phyloP scores from a whole-genome alignment of 2,329 filamentous ascomycete species.

The Ceratocystis lukuohia region DNA sequence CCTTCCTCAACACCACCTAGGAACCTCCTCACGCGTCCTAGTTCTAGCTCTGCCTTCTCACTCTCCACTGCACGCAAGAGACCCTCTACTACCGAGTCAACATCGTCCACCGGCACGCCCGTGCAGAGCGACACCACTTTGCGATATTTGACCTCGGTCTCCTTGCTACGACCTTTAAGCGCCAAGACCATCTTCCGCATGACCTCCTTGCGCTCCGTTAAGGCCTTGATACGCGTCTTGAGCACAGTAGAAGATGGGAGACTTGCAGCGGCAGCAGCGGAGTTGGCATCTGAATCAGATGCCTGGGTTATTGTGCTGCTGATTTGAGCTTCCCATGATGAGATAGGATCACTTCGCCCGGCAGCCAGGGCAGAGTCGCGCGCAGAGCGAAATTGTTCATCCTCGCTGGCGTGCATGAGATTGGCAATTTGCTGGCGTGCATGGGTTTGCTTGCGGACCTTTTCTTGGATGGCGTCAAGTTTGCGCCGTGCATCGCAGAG shows the following conservation, averaged over 20 bases:
- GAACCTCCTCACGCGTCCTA: slow-evolving; percentile 64
- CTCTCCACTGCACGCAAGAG: slow-evolving; percentile 82
- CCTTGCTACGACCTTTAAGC: slow-evolving; percentile 65
- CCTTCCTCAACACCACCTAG: slow-evolving; percentile 59
- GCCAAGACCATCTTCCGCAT: slow-evolving; percentile 54
- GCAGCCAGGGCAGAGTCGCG: slow-evolving; percentile 23
- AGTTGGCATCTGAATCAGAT: slow-evolving; percentile 29
- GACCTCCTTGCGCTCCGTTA: slow-evolving; percentile 53
- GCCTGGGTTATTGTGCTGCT: slow-evolving; percentile 31
- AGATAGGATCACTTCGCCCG: slow-evolving; percentile 33
- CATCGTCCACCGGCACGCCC: slow-evolving; percentile 58
- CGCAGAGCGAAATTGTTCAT: slow-evolving; percentile 45
- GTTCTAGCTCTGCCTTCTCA: slow-evolving; percentile 62
- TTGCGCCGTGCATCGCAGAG: slow-evolving; percentile 64
- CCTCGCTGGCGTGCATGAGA: slow-evolving; percentile 57
- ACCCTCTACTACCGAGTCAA: slow-evolving; percentile 67
- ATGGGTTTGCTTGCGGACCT: slow-evolving; percentile 51
- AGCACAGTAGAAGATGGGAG: slow-evolving; percentile 37
- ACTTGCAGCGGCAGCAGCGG: slow-evolving; percentile 27
- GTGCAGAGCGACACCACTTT: slow-evolving; percentile 82
- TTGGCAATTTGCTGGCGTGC: slow-evolving; percentile 63
- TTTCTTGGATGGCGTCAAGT: slow-evolving; percentile 56
- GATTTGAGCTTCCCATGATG: slow-evolving; percentile 43
- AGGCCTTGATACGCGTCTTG: slow-evolving; percentile 54
- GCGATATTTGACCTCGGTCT: slow-evolving; percentile 76